These are phyloP conservation scores for Sapria himalayana DNA, from an alignment of 345 rosid genomes.

Conservation along the genomic window DNA sequence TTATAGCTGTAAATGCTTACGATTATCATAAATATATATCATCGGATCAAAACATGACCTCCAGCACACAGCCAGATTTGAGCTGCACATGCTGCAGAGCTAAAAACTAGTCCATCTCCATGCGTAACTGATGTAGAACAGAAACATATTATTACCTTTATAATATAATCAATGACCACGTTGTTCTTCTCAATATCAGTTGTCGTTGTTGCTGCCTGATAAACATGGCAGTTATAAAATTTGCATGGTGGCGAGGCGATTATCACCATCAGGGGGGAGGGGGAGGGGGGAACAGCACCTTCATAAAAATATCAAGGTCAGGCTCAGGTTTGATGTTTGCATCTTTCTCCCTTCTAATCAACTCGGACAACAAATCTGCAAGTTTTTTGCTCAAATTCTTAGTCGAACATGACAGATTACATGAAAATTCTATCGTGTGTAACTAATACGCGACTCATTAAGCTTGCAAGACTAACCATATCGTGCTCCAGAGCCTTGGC, in stretches of 20 bases:
- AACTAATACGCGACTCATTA: not conserved
- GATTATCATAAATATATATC: too few species aligned
- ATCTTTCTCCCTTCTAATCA: constrained; percentile 58
- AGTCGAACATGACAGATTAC: too few species aligned
- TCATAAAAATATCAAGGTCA: constrained; percentile 66
- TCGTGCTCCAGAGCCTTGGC: constrained; percentile 53
- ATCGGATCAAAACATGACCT: too few species aligned
- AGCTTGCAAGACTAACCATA: constrained; percentile 26
- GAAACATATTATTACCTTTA: constrained; percentile 28
- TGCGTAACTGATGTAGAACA: not conserved
- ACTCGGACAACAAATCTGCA: constrained; percentile 48
- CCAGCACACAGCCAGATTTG: too few species aligned
- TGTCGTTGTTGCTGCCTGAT: constrained; percentile 31
- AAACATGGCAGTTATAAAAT: constrained; percentile 3
- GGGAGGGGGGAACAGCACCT: constrained; percentile 15
- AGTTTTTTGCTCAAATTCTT: not conserved
- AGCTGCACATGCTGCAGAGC: not conserved
- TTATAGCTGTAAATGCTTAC: too few species aligned
- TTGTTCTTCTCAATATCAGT: constrained; percentile 29
- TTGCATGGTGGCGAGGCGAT: not conserved
- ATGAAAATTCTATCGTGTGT: too few species aligned
- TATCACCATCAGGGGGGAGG: not conserved
- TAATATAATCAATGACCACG: constrained; percentile 53
- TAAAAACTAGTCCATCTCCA: not conserved
- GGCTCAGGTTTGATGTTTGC: constrained; percentile 78